These are phyloP conservation scores for Przewalskia tangutica DNA, from an alignment of 257 asterid species.

Conservation along the genomic window DNA sequence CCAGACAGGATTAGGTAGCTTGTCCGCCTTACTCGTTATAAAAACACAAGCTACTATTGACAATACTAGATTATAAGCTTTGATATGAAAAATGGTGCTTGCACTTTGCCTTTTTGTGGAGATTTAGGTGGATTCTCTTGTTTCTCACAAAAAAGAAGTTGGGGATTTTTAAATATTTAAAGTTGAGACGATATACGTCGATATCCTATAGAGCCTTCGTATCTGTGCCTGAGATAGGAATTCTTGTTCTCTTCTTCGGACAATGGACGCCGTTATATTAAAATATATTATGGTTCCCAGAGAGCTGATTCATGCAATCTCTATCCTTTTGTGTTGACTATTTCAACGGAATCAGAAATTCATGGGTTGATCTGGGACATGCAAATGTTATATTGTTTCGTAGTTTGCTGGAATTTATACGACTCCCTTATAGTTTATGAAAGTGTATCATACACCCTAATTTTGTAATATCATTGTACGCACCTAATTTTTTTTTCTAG, in stretches of 20 bases:
- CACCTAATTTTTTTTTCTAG: background rate
- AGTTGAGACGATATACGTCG: background rate
- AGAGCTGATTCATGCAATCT: background rate
- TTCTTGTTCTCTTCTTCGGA: background rate
- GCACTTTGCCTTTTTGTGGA: background rate
- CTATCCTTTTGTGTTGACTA: background rate
- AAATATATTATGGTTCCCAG: background rate
- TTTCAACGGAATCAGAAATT: background rate
- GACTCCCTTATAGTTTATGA: background rate
- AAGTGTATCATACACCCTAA: background rate
- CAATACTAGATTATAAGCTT: background rate
- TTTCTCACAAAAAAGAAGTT: background rate
- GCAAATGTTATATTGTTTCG: background rate
- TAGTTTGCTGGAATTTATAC: background rate
- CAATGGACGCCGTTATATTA: background rate
- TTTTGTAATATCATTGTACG: background rate
- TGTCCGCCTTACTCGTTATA: no score
- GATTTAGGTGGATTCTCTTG: background rate
- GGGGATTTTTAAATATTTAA: background rate
- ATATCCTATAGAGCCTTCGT: background rate
- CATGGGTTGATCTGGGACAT: background rate
- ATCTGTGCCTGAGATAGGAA: background rate
- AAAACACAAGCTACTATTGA: background rate
- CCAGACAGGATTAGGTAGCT: no score
- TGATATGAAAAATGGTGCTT: background rate